Conservation (phyloP, 257 asterid genomes). For the Anisodus acutangulus region DNA sequence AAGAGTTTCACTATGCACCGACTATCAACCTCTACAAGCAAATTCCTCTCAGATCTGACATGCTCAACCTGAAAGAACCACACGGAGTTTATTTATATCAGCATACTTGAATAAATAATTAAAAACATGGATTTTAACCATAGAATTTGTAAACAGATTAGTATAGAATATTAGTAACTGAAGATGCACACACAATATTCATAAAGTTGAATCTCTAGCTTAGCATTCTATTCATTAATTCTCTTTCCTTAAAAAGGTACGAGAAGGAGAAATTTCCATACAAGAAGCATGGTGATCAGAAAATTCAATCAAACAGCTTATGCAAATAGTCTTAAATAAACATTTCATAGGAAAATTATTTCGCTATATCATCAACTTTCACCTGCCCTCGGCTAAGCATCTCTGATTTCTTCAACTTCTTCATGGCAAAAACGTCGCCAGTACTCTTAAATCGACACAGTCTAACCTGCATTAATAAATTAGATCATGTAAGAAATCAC, state of each 20-base stretch:
- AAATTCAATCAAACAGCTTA: neutral
- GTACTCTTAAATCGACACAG: slow-evolving; percentile 83
- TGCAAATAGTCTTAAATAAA: neutral
- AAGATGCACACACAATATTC: too few species aligned
- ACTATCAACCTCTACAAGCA: slow-evolving; percentile 97
- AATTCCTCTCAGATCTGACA: slow-evolving; percentile 95
- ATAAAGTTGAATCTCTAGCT: too few species aligned
- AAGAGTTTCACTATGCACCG: slow-evolving; percentile 93
- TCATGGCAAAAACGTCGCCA: slow-evolving; percentile 96
- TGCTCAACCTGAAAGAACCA: slow-evolving; percentile 77
- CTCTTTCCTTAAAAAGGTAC: too few species aligned
- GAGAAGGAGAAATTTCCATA: too few species aligned
- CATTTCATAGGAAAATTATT: neutral
- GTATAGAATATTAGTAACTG: too few species aligned
- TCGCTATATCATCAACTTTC: slow-evolving; percentile 21
- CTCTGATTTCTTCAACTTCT: slow-evolving; percentile 89
- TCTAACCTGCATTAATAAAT: slow-evolving; percentile 70
- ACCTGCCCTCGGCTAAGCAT: slow-evolving; percentile 99
- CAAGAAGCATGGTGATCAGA: neutral
- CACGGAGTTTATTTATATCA: neutral
- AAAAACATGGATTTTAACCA: too few species aligned
- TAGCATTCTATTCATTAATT: too few species aligned
- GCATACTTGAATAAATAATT: neutral
- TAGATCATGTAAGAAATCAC: slow-evolving; percentile 32
- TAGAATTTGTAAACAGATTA: too few species aligned